Evolutionary conservation across 1,284 basidiomycete genomes (phyloP), one percentile per base, ranked within the genome.

Genomic region (Trichosporon sp.): DNA sequence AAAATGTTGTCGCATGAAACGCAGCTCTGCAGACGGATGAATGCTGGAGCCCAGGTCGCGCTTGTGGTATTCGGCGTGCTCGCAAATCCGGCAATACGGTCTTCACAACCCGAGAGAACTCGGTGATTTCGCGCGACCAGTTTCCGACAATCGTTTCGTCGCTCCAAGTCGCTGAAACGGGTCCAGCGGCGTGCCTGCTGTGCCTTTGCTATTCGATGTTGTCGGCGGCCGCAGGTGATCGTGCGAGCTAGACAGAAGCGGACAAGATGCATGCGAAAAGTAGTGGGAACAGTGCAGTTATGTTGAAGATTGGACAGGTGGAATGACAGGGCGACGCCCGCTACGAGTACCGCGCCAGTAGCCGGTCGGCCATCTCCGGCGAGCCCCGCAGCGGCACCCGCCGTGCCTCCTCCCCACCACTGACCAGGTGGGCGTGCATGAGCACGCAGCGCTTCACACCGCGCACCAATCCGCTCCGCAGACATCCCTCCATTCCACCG

Each of bases 361-460:
- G 59, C 59, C 59, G 59, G 59, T 63, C 59, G 59, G 59, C 59
- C 59, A 63, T 63, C 59, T 63, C 59, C 59, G 59, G 56, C 59
- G 31, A n/a, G 31, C 16, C 32, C 31, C 59, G 31, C 59, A 37
- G 59, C 59, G 59, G 59, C 59, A 8, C 32, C 59, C 59, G 59
- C 59, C 59, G 59, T 63, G 56, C 56, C 43, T 46, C 43, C 4
- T 32, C 31, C 59, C 59, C 59, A 54, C 51, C 51, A 21, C 51
- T 8, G 8, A 16, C 19, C 51, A 54, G 35, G 35, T 37, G 35
- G 35, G 6, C 35, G 43, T 46, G 43, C 43, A 46, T 16, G 26
- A 26, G 26, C 46, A 48, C 46, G 46, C 19, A 19, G n/a, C 46
- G 6, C 51, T 54, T 54, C 51, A 54, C 51, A 54, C 51, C 51